Evolutionary conservation across 2,329 filamentous ascomycete species (phyloP).

Genomic region (Ophiostoma montium): DNA sequence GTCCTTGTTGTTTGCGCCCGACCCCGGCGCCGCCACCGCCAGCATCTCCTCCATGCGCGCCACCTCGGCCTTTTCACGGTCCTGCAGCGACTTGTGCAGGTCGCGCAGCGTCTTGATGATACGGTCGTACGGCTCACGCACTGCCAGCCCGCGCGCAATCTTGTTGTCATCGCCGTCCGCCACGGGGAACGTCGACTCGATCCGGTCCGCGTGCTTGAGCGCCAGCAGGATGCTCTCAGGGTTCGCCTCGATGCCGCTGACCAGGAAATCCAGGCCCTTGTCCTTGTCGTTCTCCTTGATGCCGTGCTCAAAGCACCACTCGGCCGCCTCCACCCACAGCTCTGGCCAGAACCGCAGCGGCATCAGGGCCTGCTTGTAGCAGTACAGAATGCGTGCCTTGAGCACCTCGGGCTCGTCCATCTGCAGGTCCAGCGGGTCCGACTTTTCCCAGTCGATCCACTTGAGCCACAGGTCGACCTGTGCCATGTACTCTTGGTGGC

Average conservation of each 20-base stretch:
- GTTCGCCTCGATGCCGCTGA: slow-evolving; percentile 74
- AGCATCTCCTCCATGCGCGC: slow-evolving; percentile 39
- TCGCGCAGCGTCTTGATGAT: slow-evolving; percentile 80
- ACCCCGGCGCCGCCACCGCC: slow-evolving; percentile 18
- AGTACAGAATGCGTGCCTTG: slow-evolving; percentile 69
- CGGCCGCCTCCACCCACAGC: slow-evolving; percentile 87
- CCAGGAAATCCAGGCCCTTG: slow-evolving; percentile 59
- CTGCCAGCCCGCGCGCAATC: slow-evolving; percentile 60
- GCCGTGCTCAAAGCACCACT: slow-evolving; percentile 77
- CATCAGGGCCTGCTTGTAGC: slow-evolving; percentile 90
- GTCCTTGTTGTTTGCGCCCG: background rate
- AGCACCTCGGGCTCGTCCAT: slow-evolving; percentile 64
- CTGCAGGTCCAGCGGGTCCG: slow-evolving; percentile 75
- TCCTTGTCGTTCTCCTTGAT: slow-evolving; percentile 46
- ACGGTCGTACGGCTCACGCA: slow-evolving; percentile 71
- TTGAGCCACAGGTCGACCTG: slow-evolving; percentile 84
- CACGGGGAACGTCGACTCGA: slow-evolving; percentile 64
- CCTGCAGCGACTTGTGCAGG: slow-evolving; percentile 59
- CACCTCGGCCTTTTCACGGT: slow-evolving; percentile 44
- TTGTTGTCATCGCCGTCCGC: slow-evolving; percentile 65
- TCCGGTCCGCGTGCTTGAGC: slow-evolving; percentile 75
- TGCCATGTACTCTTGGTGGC: slow-evolving; percentile 66
- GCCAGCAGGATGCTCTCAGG: slow-evolving; percentile 86
- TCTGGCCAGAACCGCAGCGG: slow-evolving; percentile 88
- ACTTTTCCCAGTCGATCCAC: slow-evolving; percentile 93